Conservation (phyloP, 2,329 filamentous ascomycete species). For the Amphichorda felina region DNA sequence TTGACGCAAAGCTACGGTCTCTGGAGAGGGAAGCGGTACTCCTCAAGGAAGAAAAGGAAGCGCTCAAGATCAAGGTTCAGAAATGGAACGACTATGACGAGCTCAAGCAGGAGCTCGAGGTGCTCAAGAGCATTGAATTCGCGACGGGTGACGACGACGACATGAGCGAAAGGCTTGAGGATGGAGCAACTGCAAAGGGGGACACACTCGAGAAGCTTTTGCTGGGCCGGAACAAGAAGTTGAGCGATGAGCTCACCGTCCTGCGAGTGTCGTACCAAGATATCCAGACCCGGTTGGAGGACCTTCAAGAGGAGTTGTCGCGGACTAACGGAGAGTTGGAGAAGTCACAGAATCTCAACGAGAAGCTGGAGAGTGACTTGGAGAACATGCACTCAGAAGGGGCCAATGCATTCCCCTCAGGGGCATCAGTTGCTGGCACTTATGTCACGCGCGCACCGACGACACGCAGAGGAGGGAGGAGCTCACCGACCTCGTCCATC, state of each 20-base stretch:
- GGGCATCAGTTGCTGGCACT: conserved; percentile 85
- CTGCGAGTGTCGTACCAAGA: conserved; percentile 91
- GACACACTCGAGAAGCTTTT: conserved; percentile 86
- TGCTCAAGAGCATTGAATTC: conserved; percentile 96
- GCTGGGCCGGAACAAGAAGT: conserved; percentile 88
- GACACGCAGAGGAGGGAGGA: conserved; percentile 52
- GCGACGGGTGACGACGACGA: conserved; percentile 77
- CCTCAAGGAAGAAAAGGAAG: conserved; percentile 70
- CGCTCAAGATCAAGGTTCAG: conserved; percentile 67
- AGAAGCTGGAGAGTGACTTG: conserved; percentile 85
- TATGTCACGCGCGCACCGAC: conserved; percentile 54
- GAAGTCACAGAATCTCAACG: conserved; percentile 70
- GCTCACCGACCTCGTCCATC: conserved; percentile 92
- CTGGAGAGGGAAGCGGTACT: conserved; percentile 67
- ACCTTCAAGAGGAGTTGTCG: conserved; percentile 73
- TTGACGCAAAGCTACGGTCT: conserved; percentile 65
- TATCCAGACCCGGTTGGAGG: conserved; percentile 66
- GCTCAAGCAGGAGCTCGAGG: conserved; percentile 88
- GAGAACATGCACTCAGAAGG: conserved; percentile 78
- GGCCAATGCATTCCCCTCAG: conserved; percentile 73
- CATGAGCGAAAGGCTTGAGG: conserved; percentile 25
- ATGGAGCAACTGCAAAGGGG: conserved; percentile 33
- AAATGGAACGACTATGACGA: conserved; percentile 95
- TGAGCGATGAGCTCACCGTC: conserved; percentile 86
- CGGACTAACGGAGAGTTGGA: conserved; percentile 78